Conservation (phyloP, 2,329 filamentous ascomycete genomes). For the Penicillium polonicum region DNA sequence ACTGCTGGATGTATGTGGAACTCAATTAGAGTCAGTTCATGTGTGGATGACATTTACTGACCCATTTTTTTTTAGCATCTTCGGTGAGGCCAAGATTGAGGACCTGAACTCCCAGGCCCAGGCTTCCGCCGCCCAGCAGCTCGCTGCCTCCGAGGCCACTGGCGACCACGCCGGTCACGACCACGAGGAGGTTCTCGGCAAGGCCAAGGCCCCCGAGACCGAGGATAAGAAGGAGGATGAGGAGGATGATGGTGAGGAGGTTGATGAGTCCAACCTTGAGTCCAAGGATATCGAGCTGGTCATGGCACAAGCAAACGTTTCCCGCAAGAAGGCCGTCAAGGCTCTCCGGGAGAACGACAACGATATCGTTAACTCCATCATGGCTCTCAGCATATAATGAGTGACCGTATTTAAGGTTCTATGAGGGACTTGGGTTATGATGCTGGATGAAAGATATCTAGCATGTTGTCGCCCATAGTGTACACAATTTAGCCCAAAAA, state of each 20-base stretch:
- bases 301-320: constrained; percentile 96
- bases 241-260: constrained; percentile 92
- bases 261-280: constrained; percentile 90
- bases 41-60: constrained; percentile 23
- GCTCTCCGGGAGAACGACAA: constrained; percentile 96
- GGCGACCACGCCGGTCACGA: constrained; percentile 63
- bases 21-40: background rate
- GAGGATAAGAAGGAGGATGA: constrained; percentile 70
- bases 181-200: constrained; percentile 47
- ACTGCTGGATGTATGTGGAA: constrained; percentile 92
- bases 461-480: constrained; percentile 30
- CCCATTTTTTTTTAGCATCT: constrained; percentile 66
- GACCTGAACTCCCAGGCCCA: constrained; percentile 98
- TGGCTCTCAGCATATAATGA: constrained; percentile 81
- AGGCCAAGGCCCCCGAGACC: constrained; percentile 65
- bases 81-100: constrained; percentile 99
- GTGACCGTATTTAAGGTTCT: constrained; percentile 18
- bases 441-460: constrained; percentile 22
- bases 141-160: constrained; percentile 70
- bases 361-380: constrained; percentile 99
- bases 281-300: constrained; percentile 99
- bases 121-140: constrained; percentile 91
- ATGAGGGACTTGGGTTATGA: constrained; percentile 33
- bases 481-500: constrained; percentile 39
- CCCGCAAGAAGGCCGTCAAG: constrained; percentile 97